Base-by-base conservation (phyloP, 1,139 yeast genomes). In the Hemisphaericaspora subhashii region DNA sequence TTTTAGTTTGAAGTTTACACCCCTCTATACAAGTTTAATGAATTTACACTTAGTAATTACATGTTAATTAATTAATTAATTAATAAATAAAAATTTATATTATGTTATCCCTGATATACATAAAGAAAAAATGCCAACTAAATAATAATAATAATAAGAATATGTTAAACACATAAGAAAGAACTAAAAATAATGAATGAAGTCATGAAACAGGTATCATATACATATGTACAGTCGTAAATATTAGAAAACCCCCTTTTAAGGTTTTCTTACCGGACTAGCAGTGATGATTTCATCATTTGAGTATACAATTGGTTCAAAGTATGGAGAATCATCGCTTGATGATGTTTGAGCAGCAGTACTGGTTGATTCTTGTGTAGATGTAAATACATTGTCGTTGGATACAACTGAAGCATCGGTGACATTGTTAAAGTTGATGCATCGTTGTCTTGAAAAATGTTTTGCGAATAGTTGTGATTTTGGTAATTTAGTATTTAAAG, bases 271-370 rank as follows among this genome's bases (percentile, higher is more conserved):
- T 41, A 68, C 74, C 47, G 76, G 75, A 43, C 74, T 72, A 44
- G 76, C 74, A 53, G 77, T 70, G 52, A 57, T 58, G 29, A 71
- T 53, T 41, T 70, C 76, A 43, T 70, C 76, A 14, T 68, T 60
- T 22, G 74, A 68, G 42, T 57, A 61, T 13, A 71, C 60, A 24
- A 64, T 58, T 13, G 76, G 75, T 50, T 70, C 74, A 44, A 70
- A 71, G 7, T 52, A 39, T 42, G 64, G 70, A 25, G 45, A 44
- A 24, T 56, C 58, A 20, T 51, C 53, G n/a, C 28, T 33, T 13
- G 41, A 42, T 6, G 47, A 28, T 9, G 8, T 16, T 28, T 28
- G 35, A 12, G 50, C 37, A 16, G 48, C 38, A 5, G 33, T 32
- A 3, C 35, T 18, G n/a, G 33, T 5, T n/a, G n/a, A n/a, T 31